Evolutionary conservation across 2,329 filamentous ascomycete genomes (phyloP).

Genomic region (Penicillium sp.): DNA sequence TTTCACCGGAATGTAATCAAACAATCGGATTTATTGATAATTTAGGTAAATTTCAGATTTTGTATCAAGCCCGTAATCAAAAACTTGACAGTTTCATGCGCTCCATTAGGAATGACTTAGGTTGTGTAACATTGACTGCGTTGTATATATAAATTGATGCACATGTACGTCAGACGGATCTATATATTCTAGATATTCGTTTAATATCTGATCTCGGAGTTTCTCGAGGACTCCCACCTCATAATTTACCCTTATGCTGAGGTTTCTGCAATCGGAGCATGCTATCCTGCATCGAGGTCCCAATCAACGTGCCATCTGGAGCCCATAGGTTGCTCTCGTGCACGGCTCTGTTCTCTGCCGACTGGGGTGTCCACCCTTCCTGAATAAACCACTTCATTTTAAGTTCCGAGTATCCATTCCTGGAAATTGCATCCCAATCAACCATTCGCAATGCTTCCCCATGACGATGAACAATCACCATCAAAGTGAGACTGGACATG

Average conservation of each 20-base stretch:
- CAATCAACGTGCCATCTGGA: slow-evolving; percentile 45
- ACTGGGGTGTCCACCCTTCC: slow-evolving; percentile 49
- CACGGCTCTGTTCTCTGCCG: slow-evolving; percentile 46
- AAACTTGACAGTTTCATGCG: too few relatives aligned
- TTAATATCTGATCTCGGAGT: background rate
- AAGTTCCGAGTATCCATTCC: slow-evolving; percentile 15
- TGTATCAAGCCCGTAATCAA: too few relatives aligned
- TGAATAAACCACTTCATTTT: slow-evolving; percentile 50
- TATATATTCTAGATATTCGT: background rate
- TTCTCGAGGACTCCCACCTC: background rate
- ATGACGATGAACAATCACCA: slow-evolving; percentile 49
- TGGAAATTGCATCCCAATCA: slow-evolving; percentile 29
- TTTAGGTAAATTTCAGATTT: too few relatives aligned
- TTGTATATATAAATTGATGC: too few relatives aligned
- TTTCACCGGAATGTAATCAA: background rate
- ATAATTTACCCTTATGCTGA: slow-evolving; percentile 23
- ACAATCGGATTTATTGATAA: too few relatives aligned
- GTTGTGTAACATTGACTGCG: too few relatives aligned
- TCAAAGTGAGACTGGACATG: slow-evolving; percentile 51
- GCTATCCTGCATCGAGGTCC: slow-evolving; percentile 52
- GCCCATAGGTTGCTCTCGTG: slow-evolving; percentile 51
- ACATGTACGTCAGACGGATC: background rate
- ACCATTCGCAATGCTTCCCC: slow-evolving; percentile 43
- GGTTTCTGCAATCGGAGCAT: slow-evolving; percentile 38
- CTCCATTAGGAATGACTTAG: too few relatives aligned